Evolutionary conservation across 2,329 filamentous ascomycete genomes (phyloP).

Genomic region (Talaromyces pinophilus): DNA sequence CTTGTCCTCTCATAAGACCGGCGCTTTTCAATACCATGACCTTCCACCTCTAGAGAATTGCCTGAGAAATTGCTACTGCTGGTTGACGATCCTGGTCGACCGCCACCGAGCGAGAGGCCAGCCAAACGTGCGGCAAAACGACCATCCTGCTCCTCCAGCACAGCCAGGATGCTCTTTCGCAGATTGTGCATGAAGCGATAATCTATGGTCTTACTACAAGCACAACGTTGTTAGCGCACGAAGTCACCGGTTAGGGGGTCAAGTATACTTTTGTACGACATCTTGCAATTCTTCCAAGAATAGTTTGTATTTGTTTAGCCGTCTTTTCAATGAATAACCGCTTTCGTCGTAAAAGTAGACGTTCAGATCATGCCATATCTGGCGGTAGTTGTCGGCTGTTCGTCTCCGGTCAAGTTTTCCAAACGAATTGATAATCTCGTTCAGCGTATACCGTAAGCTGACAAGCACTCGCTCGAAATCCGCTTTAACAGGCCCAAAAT

Average conservation of each 20-base stretch:
- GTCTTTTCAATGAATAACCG: constrained; percentile 48
- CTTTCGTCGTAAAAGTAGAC: constrained; percentile 50
- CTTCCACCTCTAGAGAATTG: constrained; percentile 29
- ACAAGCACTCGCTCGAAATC: constrained; percentile 53
- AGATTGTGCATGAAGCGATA: constrained; percentile 30
- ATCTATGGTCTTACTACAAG: constrained; percentile 33
- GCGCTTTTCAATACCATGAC: constrained; percentile 33
- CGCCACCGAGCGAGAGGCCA: constrained; percentile 31
- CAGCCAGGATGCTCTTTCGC: constrained; percentile 30
- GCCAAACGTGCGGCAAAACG: constrained; percentile 33
- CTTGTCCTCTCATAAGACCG: constrained; percentile 41
- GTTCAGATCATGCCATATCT: constrained; percentile 55
- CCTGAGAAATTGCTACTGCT: constrained; percentile 32
- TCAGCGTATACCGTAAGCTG: constrained; percentile 55
- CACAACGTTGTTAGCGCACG: constrained; percentile 22
- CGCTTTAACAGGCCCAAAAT: constrained; percentile 43
- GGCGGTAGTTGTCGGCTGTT: constrained; percentile 45
- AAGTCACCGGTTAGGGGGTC: neutral
- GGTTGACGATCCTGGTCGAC: constrained; percentile 29
- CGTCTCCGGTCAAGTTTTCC: constrained; percentile 39
- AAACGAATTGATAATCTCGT: constrained; percentile 52
- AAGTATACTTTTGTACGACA: constrained; percentile 50
- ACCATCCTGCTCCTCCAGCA: constrained; percentile 35
- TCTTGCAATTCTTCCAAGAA: constrained; percentile 52
- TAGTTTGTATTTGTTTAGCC: constrained; percentile 53